Evolutionary conservation across 306 rosid genomes (phyloP).

Genomic region (Begonia fuchsioides): DNA sequence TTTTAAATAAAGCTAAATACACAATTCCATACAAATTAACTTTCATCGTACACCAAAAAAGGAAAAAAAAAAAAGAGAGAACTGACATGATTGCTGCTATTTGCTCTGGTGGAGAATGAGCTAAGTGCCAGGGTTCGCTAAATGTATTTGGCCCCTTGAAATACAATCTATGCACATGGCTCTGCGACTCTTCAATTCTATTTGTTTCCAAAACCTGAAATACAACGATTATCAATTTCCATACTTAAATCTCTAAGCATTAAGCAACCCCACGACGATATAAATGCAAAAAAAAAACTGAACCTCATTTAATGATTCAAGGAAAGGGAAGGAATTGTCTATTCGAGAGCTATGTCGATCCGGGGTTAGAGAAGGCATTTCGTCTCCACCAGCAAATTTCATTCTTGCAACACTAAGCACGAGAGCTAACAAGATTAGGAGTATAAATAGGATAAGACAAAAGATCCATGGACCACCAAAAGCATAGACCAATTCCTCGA

Average conservation of each 20-base stretch:
- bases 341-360: conserved; percentile 60
- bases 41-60: background rate
- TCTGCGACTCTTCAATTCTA: conserved; percentile 30
- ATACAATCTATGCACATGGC: conserved; percentile 39
- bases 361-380: conserved; percentile 40
- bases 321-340: conserved; percentile 85
- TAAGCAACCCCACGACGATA: too few relatives aligned
- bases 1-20: too few relatives aligned
- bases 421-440: conserved; percentile 65
- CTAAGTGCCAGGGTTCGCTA: conserved; percentile 39
- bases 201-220: conserved; percentile 59
- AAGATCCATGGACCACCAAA: conserved; percentile 55
- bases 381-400: conserved; percentile 70
- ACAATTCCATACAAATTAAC: too few relatives aligned
- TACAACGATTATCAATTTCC: conserved; percentile 11
- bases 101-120: conserved; percentile 40
- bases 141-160: conserved; percentile 42
- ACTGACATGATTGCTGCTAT: conserved; percentile 31
- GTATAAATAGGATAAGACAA: conserved; percentile 46
- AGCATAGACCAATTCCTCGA: conserved; percentile 43
- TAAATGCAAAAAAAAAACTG: conserved; percentile 12
- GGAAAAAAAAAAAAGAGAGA: conserved; percentile 4
- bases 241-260: background rate
- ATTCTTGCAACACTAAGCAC: conserved; percentile 87
- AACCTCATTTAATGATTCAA: conserved; percentile 94